A percentile compares a stretch with the other conserved stretches of the same genome.
Evolutionary conservation across 768 basidiomycete genomes (phyloP).

Genomic region (Xerocomus potaroensis): DNA sequence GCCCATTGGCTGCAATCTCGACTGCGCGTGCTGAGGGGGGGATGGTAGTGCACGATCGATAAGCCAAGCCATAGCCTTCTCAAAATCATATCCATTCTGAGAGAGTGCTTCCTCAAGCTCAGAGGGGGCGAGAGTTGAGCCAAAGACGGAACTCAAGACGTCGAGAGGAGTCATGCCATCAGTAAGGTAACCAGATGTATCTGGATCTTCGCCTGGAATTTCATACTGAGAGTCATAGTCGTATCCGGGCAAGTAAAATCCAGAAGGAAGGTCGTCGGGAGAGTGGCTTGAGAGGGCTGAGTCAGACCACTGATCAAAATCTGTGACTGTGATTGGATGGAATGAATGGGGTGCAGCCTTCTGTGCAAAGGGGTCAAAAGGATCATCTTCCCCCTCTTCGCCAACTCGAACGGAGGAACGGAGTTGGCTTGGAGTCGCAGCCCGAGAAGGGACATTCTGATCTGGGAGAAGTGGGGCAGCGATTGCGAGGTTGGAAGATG

Average conservation of each 20-base stretch:
- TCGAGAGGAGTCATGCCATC: slow-evolving; percentile 98
- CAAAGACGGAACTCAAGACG: slow-evolving; percentile 91
- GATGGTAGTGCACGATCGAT: slow-evolving; percentile 65
- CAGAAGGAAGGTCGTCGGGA: slow-evolving; percentile 44
- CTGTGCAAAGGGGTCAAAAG: slow-evolving; percentile 72
- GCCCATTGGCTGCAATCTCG: slow-evolving; percentile 58
- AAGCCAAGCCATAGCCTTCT: slow-evolving; percentile 91
- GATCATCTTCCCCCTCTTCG: slow-evolving; percentile 76
- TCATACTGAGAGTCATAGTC: slow-evolving; percentile 33
- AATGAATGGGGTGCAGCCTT: slow-evolving; percentile 46
- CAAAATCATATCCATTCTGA: slow-evolving; percentile 90
- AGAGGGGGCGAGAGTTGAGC: slow-evolving; percentile 80
- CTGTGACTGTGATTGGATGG: slow-evolving; percentile 59
- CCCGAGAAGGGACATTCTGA: slow-evolving; percentile 44
- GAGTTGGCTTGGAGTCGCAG: slow-evolving; percentile 67
- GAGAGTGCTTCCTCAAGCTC: slow-evolving; percentile 93
- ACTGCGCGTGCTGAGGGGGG: slow-evolving; percentile 35
- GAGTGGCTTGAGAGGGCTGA: slow-evolving; percentile 51
- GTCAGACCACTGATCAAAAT: slow-evolving; percentile 59
- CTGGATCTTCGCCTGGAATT: slow-evolving; percentile 39
- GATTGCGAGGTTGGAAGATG: slow-evolving; percentile 83
- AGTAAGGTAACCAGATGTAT: slow-evolving; percentile 59
- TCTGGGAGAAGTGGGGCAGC: slow-evolving; percentile 86
- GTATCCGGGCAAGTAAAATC: slow-evolving; percentile 27
- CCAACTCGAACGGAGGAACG: slow-evolving; percentile 58